These are phyloP conservation scores for Fusarium clavum DNA, from an alignment of 2,329 filamentous ascomycete genomes.

Conservation along the genomic window DNA sequence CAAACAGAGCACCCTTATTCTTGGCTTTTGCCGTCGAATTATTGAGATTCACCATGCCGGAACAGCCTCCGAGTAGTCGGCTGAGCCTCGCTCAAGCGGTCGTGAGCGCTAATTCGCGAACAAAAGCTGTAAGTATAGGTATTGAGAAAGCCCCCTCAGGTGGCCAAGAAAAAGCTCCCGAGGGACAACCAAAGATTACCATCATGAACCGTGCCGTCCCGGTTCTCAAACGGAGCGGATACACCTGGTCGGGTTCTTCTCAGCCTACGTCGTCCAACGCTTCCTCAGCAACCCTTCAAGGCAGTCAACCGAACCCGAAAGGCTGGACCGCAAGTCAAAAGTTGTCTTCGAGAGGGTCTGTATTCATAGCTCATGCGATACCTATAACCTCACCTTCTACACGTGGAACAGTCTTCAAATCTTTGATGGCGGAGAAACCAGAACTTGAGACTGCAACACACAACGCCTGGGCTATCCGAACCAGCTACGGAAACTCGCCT, in stretches of 20 bases:
- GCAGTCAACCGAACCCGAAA: constrained; percentile 36
- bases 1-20: constrained; percentile 85
- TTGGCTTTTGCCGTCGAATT: constrained; percentile 82
- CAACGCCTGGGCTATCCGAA: constrained; percentile 65
- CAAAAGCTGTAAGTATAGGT: constrained; percentile 80
- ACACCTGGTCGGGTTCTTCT: constrained; percentile 57
- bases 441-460: constrained; percentile 66
- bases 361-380: constrained; percentile 66
- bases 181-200: constrained; percentile 78
- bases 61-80: constrained; percentile 85
- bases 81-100: constrained; percentile 86
- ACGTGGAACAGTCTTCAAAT: constrained; percentile 58
- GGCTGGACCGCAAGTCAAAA: constrained; percentile 65
- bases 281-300: constrained; percentile 29
- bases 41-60: constrained; percentile 83
- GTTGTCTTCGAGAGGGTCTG: constrained; percentile 65
- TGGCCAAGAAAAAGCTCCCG: constrained; percentile 77
- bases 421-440: constrained; percentile 61
- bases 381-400: constrained; percentile 54
- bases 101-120: constrained; percentile 82
- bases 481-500: constrained; percentile 52
- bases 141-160: constrained; percentile 73
- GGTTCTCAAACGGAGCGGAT: constrained; percentile 82
- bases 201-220: constrained; percentile 79
- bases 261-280: constrained; percentile 31